Evolutionary conservation across 441 rosid genomes (phyloP).

Genomic region (Pelargonium myrrhifolium): DNA sequence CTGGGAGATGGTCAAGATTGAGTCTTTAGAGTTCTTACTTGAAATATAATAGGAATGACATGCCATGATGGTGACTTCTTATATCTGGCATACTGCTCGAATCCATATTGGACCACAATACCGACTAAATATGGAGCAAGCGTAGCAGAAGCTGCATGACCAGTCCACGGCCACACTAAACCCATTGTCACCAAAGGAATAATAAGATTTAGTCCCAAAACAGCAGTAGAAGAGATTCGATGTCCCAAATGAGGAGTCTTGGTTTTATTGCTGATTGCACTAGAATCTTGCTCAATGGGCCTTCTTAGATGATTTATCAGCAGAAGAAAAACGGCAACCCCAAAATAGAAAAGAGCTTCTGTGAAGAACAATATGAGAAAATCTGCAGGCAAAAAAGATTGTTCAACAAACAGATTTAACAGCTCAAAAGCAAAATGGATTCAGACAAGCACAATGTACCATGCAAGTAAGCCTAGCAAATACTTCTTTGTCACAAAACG

Average conservation of each 20-base stretch:
- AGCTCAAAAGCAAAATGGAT: constrained; percentile 11
- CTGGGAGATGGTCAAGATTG: background rate
- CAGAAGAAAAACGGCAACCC: constrained; percentile 69
- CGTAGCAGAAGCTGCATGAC: constrained; percentile 98
- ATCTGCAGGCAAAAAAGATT: constrained; percentile 53
- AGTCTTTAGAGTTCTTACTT: constrained; percentile 38
- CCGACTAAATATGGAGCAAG: constrained; percentile 98
- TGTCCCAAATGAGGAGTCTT: constrained; percentile 49
- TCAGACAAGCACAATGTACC: background rate
- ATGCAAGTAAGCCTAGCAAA: background rate
- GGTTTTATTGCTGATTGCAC: constrained; percentile 20
- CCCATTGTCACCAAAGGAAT: constrained; percentile 98
- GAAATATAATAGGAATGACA: constrained; percentile 75
- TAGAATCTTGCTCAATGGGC: constrained; percentile 28
- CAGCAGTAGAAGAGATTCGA: constrained; percentile 72
- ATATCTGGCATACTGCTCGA: constrained; percentile 74
- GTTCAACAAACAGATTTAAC: background rate
- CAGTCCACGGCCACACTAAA: constrained; percentile 99
- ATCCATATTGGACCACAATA: constrained; percentile 84
- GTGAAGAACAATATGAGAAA: constrained; percentile 94
- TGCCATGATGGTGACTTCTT: constrained; percentile 72
- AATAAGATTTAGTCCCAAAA: constrained; percentile 77
- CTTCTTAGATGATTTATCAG: constrained; percentile 55
- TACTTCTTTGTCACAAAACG: too few species aligned
- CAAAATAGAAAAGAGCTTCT: constrained; percentile 90